phyloP scores from a whole-genome alignment of 2,329 filamentous ascomycete species.

The Stachybotrys chartarum region DNA sequence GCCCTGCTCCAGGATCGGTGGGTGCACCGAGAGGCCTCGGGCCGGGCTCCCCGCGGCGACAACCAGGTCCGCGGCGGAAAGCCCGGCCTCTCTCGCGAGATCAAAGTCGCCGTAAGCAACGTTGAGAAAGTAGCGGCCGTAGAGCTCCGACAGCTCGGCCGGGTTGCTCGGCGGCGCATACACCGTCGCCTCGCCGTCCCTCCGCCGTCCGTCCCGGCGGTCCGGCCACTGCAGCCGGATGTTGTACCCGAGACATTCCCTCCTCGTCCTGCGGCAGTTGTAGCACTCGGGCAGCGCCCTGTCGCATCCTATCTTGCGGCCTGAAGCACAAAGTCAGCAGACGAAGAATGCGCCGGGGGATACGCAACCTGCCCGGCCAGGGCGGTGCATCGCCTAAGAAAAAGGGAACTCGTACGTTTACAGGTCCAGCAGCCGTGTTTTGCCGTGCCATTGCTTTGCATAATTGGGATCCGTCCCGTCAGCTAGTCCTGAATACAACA shows the following conservation, averaged over 20 bases:
- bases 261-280: slow-evolving; percentile 33
- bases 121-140: slow-evolving; percentile 31
- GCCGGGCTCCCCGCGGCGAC: not conserved
- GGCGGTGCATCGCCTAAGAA: not conserved
- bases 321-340: slow-evolving; percentile 15
- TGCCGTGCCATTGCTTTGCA: not conserved
- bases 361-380: not conserved
- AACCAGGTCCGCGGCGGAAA: not conserved
- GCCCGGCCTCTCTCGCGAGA: not conserved
- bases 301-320: slow-evolving; percentile 41
- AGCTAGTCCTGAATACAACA: not conserved
- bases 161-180: slow-evolving; percentile 6
- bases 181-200: slow-evolving; percentile 4
- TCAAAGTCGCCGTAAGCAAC: slow-evolving; percentile 28
- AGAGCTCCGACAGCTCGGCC: slow-evolving; percentile 17
- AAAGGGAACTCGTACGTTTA: slow-evolving; percentile 4
- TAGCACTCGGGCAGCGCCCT: slow-evolving; percentile 32
- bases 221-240: slow-evolving; percentile 40
- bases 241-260: slow-evolving; percentile 35
- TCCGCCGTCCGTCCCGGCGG: slow-evolving; percentile 34
- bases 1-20: slow-evolving; percentile 6
- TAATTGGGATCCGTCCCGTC: not conserved
- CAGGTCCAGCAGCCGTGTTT: slow-evolving; percentile 9
- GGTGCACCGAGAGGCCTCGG: slow-evolving; percentile 6
- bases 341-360: not conserved